These are phyloP conservation scores for Trametes polyzona DNA, from an alignment of 1,284 basidiomycete genomes.

Conservation along the genomic window DNA sequence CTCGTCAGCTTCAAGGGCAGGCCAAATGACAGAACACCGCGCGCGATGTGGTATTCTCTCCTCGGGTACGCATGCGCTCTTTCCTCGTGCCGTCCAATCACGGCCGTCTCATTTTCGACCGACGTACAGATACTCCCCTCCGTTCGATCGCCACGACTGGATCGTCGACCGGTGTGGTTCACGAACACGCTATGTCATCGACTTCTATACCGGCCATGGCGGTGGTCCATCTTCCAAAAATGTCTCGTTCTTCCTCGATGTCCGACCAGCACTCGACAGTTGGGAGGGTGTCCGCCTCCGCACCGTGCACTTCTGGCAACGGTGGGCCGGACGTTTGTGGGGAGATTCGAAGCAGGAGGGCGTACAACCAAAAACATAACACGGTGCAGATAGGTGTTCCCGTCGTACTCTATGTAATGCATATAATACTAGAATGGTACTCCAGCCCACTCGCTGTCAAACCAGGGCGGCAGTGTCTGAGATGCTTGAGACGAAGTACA, in stretches of 20 bases:
- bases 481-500: no score
- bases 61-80: slow-evolving; percentile 77
- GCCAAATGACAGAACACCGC: slow-evolving; percentile 75
- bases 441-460: no score
- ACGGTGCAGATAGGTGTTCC: not conserved
- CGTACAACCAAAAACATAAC: slow-evolving; percentile 18
- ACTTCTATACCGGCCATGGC: slow-evolving; percentile 94
- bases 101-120: slow-evolving; percentile 1
- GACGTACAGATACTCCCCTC: slow-evolving; percentile 81
- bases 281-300: slow-evolving; percentile 91
- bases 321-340: slow-evolving; percentile 41
- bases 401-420: slow-evolving; percentile 6
- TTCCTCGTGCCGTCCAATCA: not conserved
- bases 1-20: slow-evolving; percentile 87
- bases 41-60: slow-evolving; percentile 82
- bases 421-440: not conserved
- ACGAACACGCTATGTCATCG: slow-evolving; percentile 93
- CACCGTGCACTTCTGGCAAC: slow-evolving; percentile 51
- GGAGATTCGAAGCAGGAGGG: slow-evolving; percentile 29
- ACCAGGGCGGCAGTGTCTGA: no score
- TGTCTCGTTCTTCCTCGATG: slow-evolving; percentile 91
- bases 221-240: slow-evolving; percentile 45
- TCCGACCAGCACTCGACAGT: slow-evolving; percentile 89
- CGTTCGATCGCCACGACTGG: slow-evolving; percentile 99
- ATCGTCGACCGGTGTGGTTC: slow-evolving; percentile 90